Percentiles rank a stretch among this genome's conserved stretches.
Evolutionary conservation across 441 rosid genomes (phyloP).

Genomic region (Erodium moschatum): DNA sequence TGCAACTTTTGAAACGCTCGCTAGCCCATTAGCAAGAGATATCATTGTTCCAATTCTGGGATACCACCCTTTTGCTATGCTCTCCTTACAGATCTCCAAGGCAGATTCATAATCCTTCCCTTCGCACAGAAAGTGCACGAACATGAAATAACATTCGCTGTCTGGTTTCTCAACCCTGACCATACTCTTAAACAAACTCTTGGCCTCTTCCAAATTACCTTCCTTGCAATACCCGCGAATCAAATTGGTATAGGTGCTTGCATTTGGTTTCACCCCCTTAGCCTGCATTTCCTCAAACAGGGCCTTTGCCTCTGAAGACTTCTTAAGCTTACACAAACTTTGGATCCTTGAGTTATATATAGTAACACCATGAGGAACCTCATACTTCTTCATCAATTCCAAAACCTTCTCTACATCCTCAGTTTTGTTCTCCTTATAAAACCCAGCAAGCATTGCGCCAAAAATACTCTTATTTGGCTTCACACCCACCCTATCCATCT

Average conservation of each 20-base stretch:
- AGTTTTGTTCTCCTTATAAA: constrained; percentile 54
- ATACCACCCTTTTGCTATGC: constrained; percentile 61
- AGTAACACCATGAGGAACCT: constrained; percentile 29
- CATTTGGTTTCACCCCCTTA: constrained; percentile 42
- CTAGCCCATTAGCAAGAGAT: constrained; percentile 57
- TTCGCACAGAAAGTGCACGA: constrained; percentile 48
- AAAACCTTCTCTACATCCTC: constrained; percentile 62
- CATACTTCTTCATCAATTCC: constrained; percentile 49
- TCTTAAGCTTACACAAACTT: constrained; percentile 55
- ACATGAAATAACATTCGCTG: constrained; percentile 42
- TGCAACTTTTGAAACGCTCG: constrained; percentile 35
- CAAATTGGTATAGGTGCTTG: constrained; percentile 44
- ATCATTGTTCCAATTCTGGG: constrained; percentile 59
- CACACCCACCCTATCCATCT: constrained; percentile 59
- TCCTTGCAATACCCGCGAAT: constrained; percentile 64
- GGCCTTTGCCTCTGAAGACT: constrained; percentile 44
- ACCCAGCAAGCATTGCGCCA: constrained; percentile 49
- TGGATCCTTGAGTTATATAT: constrained; percentile 53
- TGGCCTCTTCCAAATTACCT: constrained; percentile 55
- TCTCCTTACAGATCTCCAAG: constrained; percentile 41
- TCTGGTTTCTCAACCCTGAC: constrained; percentile 40
- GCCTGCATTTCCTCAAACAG: constrained; percentile 50
- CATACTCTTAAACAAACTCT: constrained; percentile 52
- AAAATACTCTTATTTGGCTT: constrained; percentile 43
- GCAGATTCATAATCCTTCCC: constrained; percentile 55